phyloP scores from a whole-genome alignment of 768 basidiomycete species.

The Podaxis mareebaensis region DNA sequence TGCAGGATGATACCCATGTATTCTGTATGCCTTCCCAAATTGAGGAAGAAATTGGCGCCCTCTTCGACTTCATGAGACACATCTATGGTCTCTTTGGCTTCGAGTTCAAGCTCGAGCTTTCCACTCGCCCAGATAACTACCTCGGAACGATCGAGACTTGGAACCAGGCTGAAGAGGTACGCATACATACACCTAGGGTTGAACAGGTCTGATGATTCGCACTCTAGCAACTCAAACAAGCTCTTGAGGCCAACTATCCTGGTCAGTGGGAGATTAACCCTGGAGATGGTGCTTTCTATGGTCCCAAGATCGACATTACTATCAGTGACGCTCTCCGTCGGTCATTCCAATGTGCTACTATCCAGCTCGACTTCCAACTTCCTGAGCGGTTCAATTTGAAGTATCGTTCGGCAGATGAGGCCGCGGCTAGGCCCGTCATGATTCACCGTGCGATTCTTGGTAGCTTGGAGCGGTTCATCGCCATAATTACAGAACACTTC shows the following conservation, averaged over 20 bases:
- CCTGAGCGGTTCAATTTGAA: conserved; percentile 95
- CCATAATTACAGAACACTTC: conserved; percentile 96
- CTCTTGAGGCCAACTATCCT: conserved; percentile 83
- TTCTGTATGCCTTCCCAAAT: conserved; percentile 97
- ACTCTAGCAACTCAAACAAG: conserved; percentile 74
- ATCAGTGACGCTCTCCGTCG: conserved; percentile 90
- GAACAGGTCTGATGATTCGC: background rate
- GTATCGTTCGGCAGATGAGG: conserved; percentile 79
- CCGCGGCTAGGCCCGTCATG: conserved; percentile 87
- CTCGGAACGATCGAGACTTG: conserved; percentile 89
- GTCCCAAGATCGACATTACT: conserved; percentile 98
- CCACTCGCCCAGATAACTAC: conserved; percentile 94
- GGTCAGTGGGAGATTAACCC: conserved; percentile 93
- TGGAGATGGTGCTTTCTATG: conserved; percentile 99
- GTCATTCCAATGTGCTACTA: conserved; percentile 98
- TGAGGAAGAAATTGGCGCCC: conserved; percentile 77
- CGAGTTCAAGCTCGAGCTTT: conserved; percentile 90
- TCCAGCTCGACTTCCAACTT: conserved; percentile 98
- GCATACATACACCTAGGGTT: conserved; percentile 16
- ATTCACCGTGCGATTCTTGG: conserved; percentile 97
- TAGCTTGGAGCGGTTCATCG: conserved; percentile 92
- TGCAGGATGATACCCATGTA: conserved; percentile 98
- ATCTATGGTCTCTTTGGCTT: conserved; percentile 95
- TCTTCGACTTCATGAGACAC: conserved; percentile 95
- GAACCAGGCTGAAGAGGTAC: conserved; percentile 83